A percentile compares a stretch with the other conserved stretches of the same genome.
Evolutionary conservation across 768 basidiomycete genomes (phyloP).

Genomic region (Chiua virens): DNA sequence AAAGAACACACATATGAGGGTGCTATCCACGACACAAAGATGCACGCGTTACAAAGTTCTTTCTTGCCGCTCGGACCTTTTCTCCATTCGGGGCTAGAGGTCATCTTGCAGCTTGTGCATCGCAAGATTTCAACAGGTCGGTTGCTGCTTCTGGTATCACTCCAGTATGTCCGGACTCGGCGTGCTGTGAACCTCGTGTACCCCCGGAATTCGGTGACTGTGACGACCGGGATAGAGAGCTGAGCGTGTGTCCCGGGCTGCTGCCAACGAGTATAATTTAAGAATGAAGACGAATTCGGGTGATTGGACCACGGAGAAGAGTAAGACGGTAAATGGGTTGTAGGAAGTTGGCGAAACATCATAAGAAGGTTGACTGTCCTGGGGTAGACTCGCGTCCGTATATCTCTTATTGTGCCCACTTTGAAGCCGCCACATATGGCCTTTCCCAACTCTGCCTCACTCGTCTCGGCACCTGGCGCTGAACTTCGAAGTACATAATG

Average conservation of each 20-base stretch:
- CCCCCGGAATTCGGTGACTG: slow-evolving; percentile 31
- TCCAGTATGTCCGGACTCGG: slow-evolving; percentile 41
- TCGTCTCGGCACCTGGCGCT: too few species aligned
- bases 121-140: slow-evolving; percentile 70
- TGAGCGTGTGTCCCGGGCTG: slow-evolving; percentile 29
- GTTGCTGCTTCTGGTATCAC: slow-evolving; percentile 54
- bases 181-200: slow-evolving; percentile 33
- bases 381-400: too few species aligned
- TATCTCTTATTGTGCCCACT: too few species aligned
- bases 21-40: slow-evolving; percentile 13
- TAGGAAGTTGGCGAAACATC: slow-evolving; percentile 28
- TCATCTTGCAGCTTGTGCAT: slow-evolving; percentile 81
- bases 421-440: too few species aligned
- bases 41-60: slow-evolving; percentile 87
- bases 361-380: slow-evolving; percentile 27
- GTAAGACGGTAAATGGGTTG: slow-evolving; percentile 27
- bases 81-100: slow-evolving; percentile 86
- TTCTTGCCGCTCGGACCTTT: slow-evolving; percentile 90
- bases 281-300: slow-evolving; percentile 29
- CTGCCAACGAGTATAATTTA: slow-evolving; percentile 32
- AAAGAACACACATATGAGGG: slow-evolving; percentile 20
- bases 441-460: too few species aligned
- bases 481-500: too few species aligned
- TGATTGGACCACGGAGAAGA: slow-evolving; percentile 30
- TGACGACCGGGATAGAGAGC: slow-evolving; percentile 37